Base-by-base conservation (phyloP, 2,329 filamentous ascomycete species). In the Juglanconis oblonga region DNA sequence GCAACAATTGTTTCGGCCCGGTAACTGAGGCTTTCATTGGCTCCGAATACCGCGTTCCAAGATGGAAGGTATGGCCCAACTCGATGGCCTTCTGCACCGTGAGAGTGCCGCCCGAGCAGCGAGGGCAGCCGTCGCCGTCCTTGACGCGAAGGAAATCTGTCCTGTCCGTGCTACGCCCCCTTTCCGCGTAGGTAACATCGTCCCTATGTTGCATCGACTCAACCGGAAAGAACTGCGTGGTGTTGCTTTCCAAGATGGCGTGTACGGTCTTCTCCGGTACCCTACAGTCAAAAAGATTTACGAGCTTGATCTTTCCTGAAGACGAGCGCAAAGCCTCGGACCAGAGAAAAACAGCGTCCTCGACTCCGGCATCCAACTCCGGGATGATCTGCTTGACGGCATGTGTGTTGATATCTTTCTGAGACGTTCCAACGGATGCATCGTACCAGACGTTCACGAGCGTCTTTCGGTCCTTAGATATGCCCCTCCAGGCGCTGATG, bases 51-150 rank as follows among this genome's bases (percentile, higher is more conserved):
- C 93, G 86, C 1, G 91, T 93, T 10, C 94, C 93, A 1, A 99
- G 86, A 72, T 96, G 88, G 76, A 99, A 99, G 0, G 95, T 98
- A 73, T 99, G 95, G 1, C 92, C 95, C 14, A 98, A 81, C 74
- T 99, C 95, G 53, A 98, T 88, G 7, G 92, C 91, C 63, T 84
- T 87, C 59, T 89, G 82, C 3, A 90, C 79, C 48, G 79, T 79
- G 29, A 98, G 78, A 2, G 73, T 77, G 0, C 89, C 89, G 0
- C 78, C 68, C 0, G 75, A 69, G 71, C 95, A 99, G 44, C 81
- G 79, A 0, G 90, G 86, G 68, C 95, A 99, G 10, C 73, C 67
- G 68, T 96, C 91, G 11, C 89, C 90, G 48, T 86, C 75, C 52
- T 78, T 78, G 17, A 89, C 83, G 60, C 84, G 83, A 7, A 92